Base-by-base conservation (phyloP, 2,329 filamentous ascomycete species). In the Ascomycota sp. region DNA sequence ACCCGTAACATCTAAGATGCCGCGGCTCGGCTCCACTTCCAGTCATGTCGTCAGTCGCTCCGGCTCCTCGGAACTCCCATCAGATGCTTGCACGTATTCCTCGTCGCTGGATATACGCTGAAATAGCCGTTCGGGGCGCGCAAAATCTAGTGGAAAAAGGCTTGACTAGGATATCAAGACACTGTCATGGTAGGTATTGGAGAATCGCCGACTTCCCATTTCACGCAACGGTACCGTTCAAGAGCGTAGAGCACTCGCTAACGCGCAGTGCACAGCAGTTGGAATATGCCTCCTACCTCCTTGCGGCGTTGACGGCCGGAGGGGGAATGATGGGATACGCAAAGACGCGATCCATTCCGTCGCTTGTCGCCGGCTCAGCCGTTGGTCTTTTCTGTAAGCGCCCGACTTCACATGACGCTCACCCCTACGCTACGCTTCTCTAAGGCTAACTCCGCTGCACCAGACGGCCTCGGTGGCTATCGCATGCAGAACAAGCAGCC, bases 301-400 rank as follows among this genome's bases (percentile, higher is more conserved):
- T 95, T 45, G 80, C 78, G 36, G 63, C 71, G 38, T 63, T 95
- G 34, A 94, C 85, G 34, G 82, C 85, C 30, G 65, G 76, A 33
- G 89, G 89, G 43, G 89, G 89, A 38, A 75, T 80, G 35, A 77
- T 79, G 47, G 89, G 89, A 47, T 98, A 82, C 55, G 61, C 75
- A 27, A 74, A 75, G 49, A 89, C 85, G 1, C 69, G 81, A 34
- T 95, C 85, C 17, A 51, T 93, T 29, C 86, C 86, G 23, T 93
- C 83, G 9, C 65, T 95, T 41, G 72, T 69, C 9, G 89, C 89
- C 10, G 89, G 89, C 30, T 61, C 81, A 40, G 74, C 75, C 22
- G 83, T 98, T 39, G 89, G 89, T 29, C 40, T 63, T 10, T 49
- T 72, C 12, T 71, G 65, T 70, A 56, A 27, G 59, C 52, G n/a